These are phyloP conservation scores for Debaryomyces tyrocola DNA, from an alignment of 805 yeast species.

Conservation along the genomic window DNA sequence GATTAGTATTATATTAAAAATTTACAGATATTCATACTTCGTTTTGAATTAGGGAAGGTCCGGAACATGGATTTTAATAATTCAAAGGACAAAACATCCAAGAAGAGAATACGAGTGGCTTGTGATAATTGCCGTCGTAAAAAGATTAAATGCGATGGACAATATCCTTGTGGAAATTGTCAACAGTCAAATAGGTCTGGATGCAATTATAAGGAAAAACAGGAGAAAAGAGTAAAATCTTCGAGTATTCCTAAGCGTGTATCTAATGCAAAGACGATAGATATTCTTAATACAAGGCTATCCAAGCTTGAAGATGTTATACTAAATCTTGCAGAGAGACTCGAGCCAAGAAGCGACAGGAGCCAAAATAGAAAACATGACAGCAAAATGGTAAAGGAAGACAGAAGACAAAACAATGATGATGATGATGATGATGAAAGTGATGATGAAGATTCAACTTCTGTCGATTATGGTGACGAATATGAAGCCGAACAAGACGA, in stretches of 20 bases:
- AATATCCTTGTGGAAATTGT: conserved; percentile 44
- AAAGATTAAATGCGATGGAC: conserved; percentile 54
- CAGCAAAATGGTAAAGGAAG: no score
- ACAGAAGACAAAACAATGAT: conserved; percentile 5
- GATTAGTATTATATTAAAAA: no score
- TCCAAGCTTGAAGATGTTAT: conserved; percentile 21
- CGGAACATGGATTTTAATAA: neutral
- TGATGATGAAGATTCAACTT: neutral
- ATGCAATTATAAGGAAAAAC: conserved; percentile 2
- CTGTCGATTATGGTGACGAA: neutral
- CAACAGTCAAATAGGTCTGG: neutral
- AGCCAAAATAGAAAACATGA: neutral
- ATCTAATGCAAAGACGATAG: conserved; percentile 11
- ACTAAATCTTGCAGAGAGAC: conserved; percentile 16
- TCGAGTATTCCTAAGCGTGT: neutral
- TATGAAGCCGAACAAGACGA: no score
- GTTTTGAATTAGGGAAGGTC: no score
- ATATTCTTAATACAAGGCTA: conserved; percentile 19
- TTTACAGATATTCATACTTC: no score
- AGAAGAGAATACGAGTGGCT: conserved; percentile 25
- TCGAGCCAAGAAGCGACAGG: conserved; percentile 11
- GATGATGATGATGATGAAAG: conserved; percentile 12
- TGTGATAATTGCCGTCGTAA: conserved; percentile 51
- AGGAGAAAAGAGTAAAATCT: neutral
- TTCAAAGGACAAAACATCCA: neutral